Evolutionary conservation across 2,329 filamentous ascomycete genomes (phyloP).

Genomic region (Cordyceps javanica): DNA sequence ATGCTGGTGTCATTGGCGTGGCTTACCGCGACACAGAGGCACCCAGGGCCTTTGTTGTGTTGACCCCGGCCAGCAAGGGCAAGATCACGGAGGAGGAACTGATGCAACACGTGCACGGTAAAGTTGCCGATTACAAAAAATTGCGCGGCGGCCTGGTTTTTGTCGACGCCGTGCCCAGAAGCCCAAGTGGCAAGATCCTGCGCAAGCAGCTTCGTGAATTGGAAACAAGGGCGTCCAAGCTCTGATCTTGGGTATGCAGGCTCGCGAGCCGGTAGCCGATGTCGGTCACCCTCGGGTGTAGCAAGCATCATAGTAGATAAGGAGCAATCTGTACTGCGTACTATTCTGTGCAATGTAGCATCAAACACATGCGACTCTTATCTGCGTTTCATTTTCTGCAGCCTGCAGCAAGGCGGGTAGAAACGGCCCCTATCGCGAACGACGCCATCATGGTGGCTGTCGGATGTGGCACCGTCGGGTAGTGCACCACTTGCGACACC

Average conservation of each 20-base stretch:
- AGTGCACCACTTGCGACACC: neutral
- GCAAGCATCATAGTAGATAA: too few species aligned
- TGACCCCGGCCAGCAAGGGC: constrained; percentile 18
- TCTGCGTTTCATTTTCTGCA: neutral
- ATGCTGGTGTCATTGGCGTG: constrained; percentile 58
- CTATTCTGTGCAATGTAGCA: too few species aligned
- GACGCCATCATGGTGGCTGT: neutral
- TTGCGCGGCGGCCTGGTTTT: constrained; percentile 64
- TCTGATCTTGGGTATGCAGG: neutral
- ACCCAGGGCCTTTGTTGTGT: constrained; percentile 37
- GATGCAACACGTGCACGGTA: constrained; percentile 20
- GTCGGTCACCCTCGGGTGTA: too few species aligned
- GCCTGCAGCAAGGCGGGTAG: neutral
- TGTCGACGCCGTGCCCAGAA: constrained; percentile 61
- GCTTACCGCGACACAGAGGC: constrained; percentile 39
- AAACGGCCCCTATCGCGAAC: neutral
- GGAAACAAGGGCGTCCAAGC: constrained; percentile 21
- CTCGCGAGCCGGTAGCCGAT: too few species aligned
- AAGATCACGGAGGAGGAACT: constrained; percentile 23
- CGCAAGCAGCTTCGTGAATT: constrained; percentile 31
- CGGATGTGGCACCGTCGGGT: constrained; percentile 7
- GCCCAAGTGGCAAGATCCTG: constrained; percentile 46
- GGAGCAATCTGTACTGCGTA: too few species aligned
- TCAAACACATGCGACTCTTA: too few species aligned
- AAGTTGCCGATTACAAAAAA: constrained; percentile 52